Evolutionary conservation across 352 stramenopile species (phyloP), one percentile per base, ranked within the genome.

Genomic region (Albugo candida): DNA sequence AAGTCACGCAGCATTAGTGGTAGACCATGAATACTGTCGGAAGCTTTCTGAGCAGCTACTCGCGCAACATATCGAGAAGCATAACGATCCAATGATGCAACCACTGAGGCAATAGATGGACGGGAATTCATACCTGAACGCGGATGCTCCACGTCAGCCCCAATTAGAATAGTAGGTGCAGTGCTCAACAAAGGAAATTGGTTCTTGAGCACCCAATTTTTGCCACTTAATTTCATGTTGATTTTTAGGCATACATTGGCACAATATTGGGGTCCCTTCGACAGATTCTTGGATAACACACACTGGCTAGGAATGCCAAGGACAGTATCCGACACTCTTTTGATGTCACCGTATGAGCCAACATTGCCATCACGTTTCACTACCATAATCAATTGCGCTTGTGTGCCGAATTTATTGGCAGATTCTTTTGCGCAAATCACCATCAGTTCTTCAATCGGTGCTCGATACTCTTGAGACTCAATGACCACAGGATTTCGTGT

Each of bases 51-150:
- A 5, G 65, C 61, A 16, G 58, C 55, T 10, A 84, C 70, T 17
- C 77, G 66, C 17, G 71, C 76, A 13, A 79, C 61, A 43, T 80
- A 83, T 40, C 67, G 65, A 5, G 65, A 64, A 10, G 60, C 76
- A 42, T 70, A 76, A 0, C 58, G 55, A 58, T 93, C 77, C 37
- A 87, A 50, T 0, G 75, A 92, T 8, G 73, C 80, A 13, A 85
- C 71, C 14, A 93, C 78, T 0, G 78, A 72, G 14, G 78, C 76
- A 42, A 92, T 85, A 11, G 67, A 75, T 16, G 73, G 69, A n/a
- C 67, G 61, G 12, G 59, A 67, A n/a, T 62, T 64, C 47, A 72
- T 68, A 35, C 60, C 61, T 1, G 72, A 63, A 31, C 63, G 54
- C 11, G 66, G 61, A 47, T 75, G 66, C 55, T 70, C 58, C 44